Base-by-base conservation (phyloP, 176 grass and related monocot species). In the Ensete glaucum region DNA sequence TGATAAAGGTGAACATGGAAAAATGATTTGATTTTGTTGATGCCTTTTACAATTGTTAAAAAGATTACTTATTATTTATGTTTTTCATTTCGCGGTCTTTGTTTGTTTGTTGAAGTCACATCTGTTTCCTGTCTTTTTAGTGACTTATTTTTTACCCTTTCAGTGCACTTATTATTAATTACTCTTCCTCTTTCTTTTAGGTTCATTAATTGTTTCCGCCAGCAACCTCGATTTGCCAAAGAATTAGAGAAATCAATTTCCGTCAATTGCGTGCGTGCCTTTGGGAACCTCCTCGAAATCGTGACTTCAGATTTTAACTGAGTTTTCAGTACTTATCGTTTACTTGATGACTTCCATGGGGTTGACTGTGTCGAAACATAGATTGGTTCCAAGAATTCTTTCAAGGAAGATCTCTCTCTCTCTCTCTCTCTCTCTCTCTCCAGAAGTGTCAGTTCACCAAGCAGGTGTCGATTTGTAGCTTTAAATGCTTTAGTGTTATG, bases 141-240 rank as follows among this genome's bases (percentile, higher is more conserved):
- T 9, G 22, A 65, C 62, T 4, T 24, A 24, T 10, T 2, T 12
- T 65, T 22, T 65, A 13, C 11, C 23, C 8, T 65, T 2, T 12
- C 25, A 65, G 22, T 65, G 20, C 8, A 65, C 22, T 25, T 65
- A 24, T 50, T 19, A n/a, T 20, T 20, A 4, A 19, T 70, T 15
- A 29, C 0, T 0, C 29, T 5, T 15, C 26, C 13, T 16, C 26
- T 20, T 70, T 50, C 34, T 70, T 50, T 51, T 84, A 93, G 87
- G 84, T 88, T 76, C 29, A 34, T 34, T 34, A 85, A 97, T 82
- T 87, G 92, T 54, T 97, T 97, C 25, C 62, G 73, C 64, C 17
- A 54, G 81, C 88, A 90, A 82, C 85, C 93, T n/a, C 71, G 90
- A 84, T 87, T 97, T 79, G 88, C 93, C 66, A 97, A 93, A 80